These are phyloP conservation scores for Quercus lobata DNA, from an alignment of 331 rosid species.

Conservation along the genomic window DNA sequence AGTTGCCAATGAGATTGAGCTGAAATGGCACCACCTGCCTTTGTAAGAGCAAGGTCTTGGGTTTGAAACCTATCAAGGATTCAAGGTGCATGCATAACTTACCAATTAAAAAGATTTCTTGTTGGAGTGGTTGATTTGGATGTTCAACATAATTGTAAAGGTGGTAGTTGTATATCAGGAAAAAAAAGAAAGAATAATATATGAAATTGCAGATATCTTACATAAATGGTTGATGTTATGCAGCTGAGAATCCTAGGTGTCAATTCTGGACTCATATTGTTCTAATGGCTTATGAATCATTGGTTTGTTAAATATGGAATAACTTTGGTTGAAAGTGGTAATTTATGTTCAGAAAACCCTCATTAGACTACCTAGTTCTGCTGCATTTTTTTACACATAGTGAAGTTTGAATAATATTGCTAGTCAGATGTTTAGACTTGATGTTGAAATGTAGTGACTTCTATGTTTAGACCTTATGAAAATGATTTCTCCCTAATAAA, in stretches of 20 bases:
- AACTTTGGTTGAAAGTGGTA: not conserved
- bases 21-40: no score
- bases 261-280: not conserved
- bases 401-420: not conserved
- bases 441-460: not conserved
- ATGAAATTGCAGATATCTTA: not conserved
- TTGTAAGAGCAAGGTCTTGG: no score
- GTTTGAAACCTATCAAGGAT: no score
- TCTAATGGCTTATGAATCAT: not conserved
- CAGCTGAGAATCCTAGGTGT: not conserved
- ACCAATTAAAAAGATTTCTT: not conserved
- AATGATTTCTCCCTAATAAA: constrained; percentile 7
- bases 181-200: not conserved
- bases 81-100: no score
- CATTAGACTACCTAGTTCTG: not conserved
- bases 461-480: not conserved
- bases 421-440: not conserved
- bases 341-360: not conserved
- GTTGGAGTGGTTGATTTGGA: not conserved
- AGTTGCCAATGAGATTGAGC: no score
- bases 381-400: not conserved
- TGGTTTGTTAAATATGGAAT: not conserved
- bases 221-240: not conserved
- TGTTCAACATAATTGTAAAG: not conserved
- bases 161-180: not conserved